These are phyloP conservation scores for Neopestalotiopsis sp. DNA, from an alignment of 2,329 filamentous ascomycete genomes.

Conservation along the genomic window DNA sequence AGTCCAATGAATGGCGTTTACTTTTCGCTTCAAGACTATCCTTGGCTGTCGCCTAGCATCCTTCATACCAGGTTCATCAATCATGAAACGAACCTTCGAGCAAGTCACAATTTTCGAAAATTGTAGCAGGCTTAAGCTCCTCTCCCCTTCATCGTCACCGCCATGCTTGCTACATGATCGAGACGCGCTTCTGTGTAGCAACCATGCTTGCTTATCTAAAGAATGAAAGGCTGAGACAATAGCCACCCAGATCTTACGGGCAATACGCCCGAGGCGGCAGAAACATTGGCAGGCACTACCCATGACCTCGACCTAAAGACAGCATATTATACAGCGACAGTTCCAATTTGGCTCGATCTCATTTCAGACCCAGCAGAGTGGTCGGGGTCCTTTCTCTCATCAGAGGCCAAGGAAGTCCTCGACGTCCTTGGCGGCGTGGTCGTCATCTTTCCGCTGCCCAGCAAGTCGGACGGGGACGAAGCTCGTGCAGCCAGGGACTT, in stretches of 20 bases:
- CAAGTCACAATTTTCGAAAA: neutral
- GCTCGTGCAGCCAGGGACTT: slow-evolving; percentile 43
- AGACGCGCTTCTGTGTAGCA: too few relatives aligned
- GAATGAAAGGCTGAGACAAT: neutral
- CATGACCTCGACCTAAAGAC: slow-evolving; percentile 62
- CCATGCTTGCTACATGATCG: too few relatives aligned
- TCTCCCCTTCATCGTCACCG: too few relatives aligned
- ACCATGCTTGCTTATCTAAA: too few relatives aligned
- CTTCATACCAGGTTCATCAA: neutral
- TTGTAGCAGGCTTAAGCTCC: too few relatives aligned
- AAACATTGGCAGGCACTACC: slow-evolving; percentile 63
- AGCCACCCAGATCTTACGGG: slow-evolving; percentile 57
- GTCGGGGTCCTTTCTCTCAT: slow-evolving; percentile 62
- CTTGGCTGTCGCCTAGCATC: too few relatives aligned
- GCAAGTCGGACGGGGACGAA: slow-evolving; percentile 28
- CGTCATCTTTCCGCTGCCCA: slow-evolving; percentile 54
- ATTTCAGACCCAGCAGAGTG: slow-evolving; percentile 58
- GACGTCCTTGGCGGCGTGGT: slow-evolving; percentile 66
- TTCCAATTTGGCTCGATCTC: slow-evolving; percentile 73
- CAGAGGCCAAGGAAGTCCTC: slow-evolving; percentile 68
- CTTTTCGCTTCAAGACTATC: neutral
- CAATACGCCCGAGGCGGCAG: slow-evolving; percentile 43
- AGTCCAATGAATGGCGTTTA: neutral
- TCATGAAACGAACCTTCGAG: neutral
- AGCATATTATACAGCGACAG: slow-evolving; percentile 63